Evolutionary conservation across 352 stramenopile species (phyloP), one percentile per base, ranked within the genome.

Genomic region (Blastocystis sp.): DNA sequence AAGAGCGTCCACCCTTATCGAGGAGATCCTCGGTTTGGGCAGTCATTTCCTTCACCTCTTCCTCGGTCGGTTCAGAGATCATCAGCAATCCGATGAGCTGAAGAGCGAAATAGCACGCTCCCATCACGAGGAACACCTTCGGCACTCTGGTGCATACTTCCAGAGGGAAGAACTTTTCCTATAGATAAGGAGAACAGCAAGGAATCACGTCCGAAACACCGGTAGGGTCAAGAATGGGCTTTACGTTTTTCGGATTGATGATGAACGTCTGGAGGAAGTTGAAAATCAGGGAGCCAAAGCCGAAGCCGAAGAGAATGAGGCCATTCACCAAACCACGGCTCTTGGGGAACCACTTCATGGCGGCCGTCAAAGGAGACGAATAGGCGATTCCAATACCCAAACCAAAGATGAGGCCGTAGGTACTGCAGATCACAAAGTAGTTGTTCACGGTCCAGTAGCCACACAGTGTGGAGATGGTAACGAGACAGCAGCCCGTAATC

Each of bases 281-380:
- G 68, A 88, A 88, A 54, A 88, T 76, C n/a, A 88, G 4, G 59
- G 78, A 76, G 10, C 78, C 78, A 4, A 76, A 78, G 28, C 78
- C 78, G 60, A 79, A 88, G 28, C 78, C 78, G 4, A 88, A 61
- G 3, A 88, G 43, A 78, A 88, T 88, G 6, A 88, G n/a, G 21
- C 78, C 78, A 34, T 79, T 88, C 52, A 52, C 68, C 17, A 88
- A 57, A 76, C 78, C 78, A 61, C 78, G 64, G 24, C 61, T 38
- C 10, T 88, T 88, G 2, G 78, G 78, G 19, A 79, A n/a, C 78
- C 78, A 88, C 24, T 88, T 88, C 64, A 88, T 88, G 42, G 64
- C 78, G n/a, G 78, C 78, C 28, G 64, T 79, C 68, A 88, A 68
- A 14, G 68, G 68, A 79, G 78, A 79, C 19, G 78, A 88, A 28